phyloP scores from a whole-genome alignment of 306 rosid genomes.

The Quercus rubra region DNA sequence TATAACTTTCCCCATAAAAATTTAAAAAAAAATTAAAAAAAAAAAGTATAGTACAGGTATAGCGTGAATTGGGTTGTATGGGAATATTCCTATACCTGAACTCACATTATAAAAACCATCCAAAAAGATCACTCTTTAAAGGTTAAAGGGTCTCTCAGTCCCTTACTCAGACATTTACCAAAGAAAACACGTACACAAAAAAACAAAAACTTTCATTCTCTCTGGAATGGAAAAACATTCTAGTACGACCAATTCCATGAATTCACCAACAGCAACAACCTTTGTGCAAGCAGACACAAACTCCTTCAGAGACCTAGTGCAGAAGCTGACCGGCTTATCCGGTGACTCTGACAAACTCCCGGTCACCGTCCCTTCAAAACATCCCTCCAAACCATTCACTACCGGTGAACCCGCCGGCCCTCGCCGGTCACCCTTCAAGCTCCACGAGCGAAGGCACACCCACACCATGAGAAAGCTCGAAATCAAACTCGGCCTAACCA shows the following conservation, averaged over 20 bases:
- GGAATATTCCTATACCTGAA: no score
- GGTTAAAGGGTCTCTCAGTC: no score
- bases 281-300: constrained; percentile 48
- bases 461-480: constrained; percentile 35
- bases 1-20: no score
- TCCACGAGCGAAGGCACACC: constrained; percentile 46
- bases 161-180: no score
- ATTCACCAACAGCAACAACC: constrained; percentile 40
- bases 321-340: constrained; percentile 47
- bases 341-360: constrained; percentile 39
- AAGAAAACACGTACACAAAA: no score
- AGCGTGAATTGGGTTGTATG: no score
- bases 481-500: constrained; percentile 38
- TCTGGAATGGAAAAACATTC: constrained; percentile 15
- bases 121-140: no score
- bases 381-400: not conserved
- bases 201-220: not conserved
- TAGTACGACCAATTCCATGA: not conserved
- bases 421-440: constrained; percentile 49
- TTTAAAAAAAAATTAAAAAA: no score
- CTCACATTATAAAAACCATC: no score
- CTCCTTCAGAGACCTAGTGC: constrained; percentile 44
- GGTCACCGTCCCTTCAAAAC: constrained; percentile 27
- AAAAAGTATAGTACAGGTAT: no score
- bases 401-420: constrained; percentile 31